These are phyloP conservation scores for Chalciporus piperatoides DNA, from an alignment of 1,284 basidiomycete genomes.

Conservation along the genomic window DNA sequence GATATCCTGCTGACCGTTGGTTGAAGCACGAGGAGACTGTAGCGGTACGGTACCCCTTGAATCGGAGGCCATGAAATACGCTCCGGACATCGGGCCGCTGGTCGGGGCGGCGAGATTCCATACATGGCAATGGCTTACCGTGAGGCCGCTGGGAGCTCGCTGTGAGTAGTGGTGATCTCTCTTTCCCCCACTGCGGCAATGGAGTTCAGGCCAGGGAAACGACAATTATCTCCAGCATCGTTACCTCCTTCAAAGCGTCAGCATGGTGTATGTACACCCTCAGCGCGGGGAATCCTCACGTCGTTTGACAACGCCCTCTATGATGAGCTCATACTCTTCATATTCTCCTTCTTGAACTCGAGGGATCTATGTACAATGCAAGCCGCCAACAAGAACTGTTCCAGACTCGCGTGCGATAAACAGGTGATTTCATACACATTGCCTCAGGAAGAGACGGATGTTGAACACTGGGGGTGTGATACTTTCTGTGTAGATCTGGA, in stretches of 20 bases:
- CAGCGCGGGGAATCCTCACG: conserved; percentile 12
- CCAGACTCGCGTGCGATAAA: conserved; percentile 55
- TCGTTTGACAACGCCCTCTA: conserved; percentile 59
- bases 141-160: no score
- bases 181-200: conserved; percentile 33
- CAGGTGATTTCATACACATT: conserved; percentile 40
- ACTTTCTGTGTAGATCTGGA: conserved; percentile 48
- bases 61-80: background rate
- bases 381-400: conserved; percentile 61
- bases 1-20: background rate
- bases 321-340: conserved; percentile 69
- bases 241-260: conserved; percentile 58
- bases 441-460: conserved; percentile 6
- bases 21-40: no score
- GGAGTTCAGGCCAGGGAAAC: conserved; percentile 42
- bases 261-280: conserved; percentile 30
- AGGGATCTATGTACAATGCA: conserved; percentile 64
- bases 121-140: background rate
- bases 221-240: conserved; percentile 43
- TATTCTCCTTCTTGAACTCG: conserved; percentile 68
- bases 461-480: conserved; percentile 17
- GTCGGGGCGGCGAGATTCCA: conserved; percentile 5
- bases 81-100: conserved; percentile 18
- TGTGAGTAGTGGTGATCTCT: background rate
- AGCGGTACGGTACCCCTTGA: no score